Evolutionary conservation across 208 protist genomes (phyloP), one percentile per base, ranked within the genome.

Genomic region (Angomonas deanei): DNA sequence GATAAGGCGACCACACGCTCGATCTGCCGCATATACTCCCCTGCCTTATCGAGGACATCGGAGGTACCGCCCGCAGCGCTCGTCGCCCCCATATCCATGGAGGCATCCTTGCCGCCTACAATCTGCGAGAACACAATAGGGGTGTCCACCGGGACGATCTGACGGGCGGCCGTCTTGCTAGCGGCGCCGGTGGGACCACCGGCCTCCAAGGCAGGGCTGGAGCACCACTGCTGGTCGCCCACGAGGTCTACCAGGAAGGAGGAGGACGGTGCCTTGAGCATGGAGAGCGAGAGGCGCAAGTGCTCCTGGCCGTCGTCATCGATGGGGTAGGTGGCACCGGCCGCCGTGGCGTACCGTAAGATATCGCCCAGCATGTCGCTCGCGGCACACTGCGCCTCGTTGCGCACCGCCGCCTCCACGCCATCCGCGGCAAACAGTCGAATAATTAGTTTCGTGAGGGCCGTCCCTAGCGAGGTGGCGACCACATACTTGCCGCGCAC

Each of bases 391-490:
- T 84, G 78, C 4, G 82, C 72, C 15, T 66, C 57, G 33, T 65
- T 74, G 56, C 68, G 66, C 17, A 62, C 64, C 23, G 68, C 75
- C 1, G 62, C 56, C 30, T 86, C 71, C 1, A 68, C 55, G 11
- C 3, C 23, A 17, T 11, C 55, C 55, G 53, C 62, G 13, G 52
- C 48, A 58, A 76, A 80, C 19, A 90, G 63, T 42, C 76, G 87
- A n/a, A 97, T 63, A 28, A 96, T 89, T n/a, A 99, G 83, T 80
- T 99, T 99, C 1, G 86, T 77, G 0, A 99, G 72, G 2, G 97
- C 91, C 21, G 72, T 88, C 26, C 88, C 84, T 10, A 99, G 66
- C 2, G 86, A 81, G 8, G 93, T 47, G 0, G 83, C 94, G 28
- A 99, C 70, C 76, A 98, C 99, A 70, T 96, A 98, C 66, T 99